Conservation (phyloP, 768 basidiomycete genomes). For the Tubosaeta sp. region DNA sequence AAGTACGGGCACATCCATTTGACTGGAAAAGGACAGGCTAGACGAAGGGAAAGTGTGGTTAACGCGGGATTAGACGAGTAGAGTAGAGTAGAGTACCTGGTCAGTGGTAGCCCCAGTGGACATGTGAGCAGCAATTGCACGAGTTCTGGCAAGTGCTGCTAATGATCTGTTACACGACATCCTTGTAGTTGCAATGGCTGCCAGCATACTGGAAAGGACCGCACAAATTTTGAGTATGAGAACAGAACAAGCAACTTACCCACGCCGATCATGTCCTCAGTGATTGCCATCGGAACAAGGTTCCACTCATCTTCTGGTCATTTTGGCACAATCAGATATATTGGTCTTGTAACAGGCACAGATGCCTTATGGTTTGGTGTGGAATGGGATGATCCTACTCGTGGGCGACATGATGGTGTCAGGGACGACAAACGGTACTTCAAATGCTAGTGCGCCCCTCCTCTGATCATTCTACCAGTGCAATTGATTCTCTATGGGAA, state of each 20-base stretch:
- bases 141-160: slow-evolving; percentile 27
- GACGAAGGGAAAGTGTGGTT: slow-evolving; percentile 17
- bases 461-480: slow-evolving; percentile 9
- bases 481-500: slow-evolving; percentile 28
- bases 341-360: slow-evolving; percentile 61
- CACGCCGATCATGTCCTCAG: slow-evolving; percentile 5
- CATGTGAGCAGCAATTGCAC: slow-evolving; percentile 35
- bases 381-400: slow-evolving; percentile 85
- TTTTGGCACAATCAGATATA: slow-evolving; percentile 66
- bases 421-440: slow-evolving; percentile 82
- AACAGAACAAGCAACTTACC: slow-evolving; percentile 5
- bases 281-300: slow-evolving; percentile 47
- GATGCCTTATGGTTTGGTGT: slow-evolving; percentile 86
- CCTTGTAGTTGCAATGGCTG: slow-evolving; percentile 20
- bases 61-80: neutral
- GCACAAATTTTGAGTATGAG: slow-evolving; percentile 8
- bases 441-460: slow-evolving; percentile 53
- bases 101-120: slow-evolving; percentile 24
- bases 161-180: slow-evolving; percentile 27
- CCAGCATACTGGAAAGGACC: slow-evolving; percentile 22
- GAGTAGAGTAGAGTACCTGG: slow-evolving; percentile 16
- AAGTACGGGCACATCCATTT: slow-evolving; percentile 57
- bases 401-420: slow-evolving; percentile 85
- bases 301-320: slow-evolving; percentile 45
- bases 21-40: slow-evolving; percentile 67